Base-by-base conservation (phyloP, 306 rosid species). In the Spatholobus suberectus region DNA sequence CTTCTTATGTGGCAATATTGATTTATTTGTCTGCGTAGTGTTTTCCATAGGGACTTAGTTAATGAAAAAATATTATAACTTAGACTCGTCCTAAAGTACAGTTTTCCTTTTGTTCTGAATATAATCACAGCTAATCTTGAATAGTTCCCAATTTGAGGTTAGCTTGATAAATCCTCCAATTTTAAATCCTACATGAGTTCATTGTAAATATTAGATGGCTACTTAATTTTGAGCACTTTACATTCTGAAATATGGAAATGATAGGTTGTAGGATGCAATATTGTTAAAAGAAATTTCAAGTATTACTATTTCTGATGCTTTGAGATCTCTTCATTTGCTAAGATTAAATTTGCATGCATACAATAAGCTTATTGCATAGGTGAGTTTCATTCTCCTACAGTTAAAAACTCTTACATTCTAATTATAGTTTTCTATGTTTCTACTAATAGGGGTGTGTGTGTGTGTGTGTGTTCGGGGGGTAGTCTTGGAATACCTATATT, bases 321-420 rank as follows among this genome's bases (percentile, higher is more conserved):
- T 87, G 75, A 79, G 73, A 81, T 90, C 91, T 80, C 91, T 93
- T 73, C 82, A 29, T 80, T 52, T 83, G 75, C 88, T 94, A 70
- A 88, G 90, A 82, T 89, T 89, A 81, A 91, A 89, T 66, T 80
- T 94, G 84, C 97, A 93, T 83, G 82, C 90, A 21, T 90, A 85
- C 89, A 94, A 93, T 83, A 90, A 76, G 89, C 84, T 78, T 23
- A 84, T 90, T 81, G 97, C 98, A 68, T 92, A 92, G 91, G 98
- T 94, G 80, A 89, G 91, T 87, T 86, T 18, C 35, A 29, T 68
- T 63, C 24, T 57, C 43, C 15, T 73, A 23, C 41, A 23, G 49
- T 40, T 21, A 6, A 61, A 59, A 35, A 71, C 23, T 59, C 73
- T 29, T 61, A 0, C 18, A 14, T 59, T 68, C 46, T 23, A 23